Base-by-base conservation (phyloP, 2,329 filamentous ascomycete species). In the Trichoderma simmonsii region DNA sequence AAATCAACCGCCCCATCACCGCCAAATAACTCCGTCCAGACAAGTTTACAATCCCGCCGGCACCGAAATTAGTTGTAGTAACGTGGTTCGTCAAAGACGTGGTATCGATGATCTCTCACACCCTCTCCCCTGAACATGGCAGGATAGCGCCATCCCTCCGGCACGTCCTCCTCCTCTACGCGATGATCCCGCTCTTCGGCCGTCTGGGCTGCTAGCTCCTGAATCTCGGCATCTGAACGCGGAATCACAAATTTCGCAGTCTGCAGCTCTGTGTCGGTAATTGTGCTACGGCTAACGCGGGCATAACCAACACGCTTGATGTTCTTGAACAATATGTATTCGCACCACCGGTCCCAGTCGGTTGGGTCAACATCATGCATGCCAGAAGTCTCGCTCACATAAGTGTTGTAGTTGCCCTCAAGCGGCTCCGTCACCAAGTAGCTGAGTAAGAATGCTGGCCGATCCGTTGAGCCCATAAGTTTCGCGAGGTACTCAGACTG, bases 331-430 rank as follows among this genome's bases (percentile, higher is more conserved):
- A 99, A 85, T 75, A 99, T 98, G 82, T 99, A 99, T 85, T 99
- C 95, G 85, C 96, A 99, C 96, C 96, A 99, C 70, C 96, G 87
- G 81, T 99, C 96, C 94, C 94, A 97, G 80, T 99, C 96, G 3
- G 86, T 91, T 0, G 91, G 89, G 78, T 99, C 96, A 64, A 99
- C 96, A 78, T 99, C 96, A 78, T 93, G 91, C 96, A 99, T 99
- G 11, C 94, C 93, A 72, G 93, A 97, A 72, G 85, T 85, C 68
- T 94, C 88, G 71, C 93, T 93, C 28, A 98, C 96, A 77, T 97
- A 98, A 0, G 91, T 97, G 80, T 98, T 95, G 85, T 99, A 99
- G 80, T 99, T 99, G 73, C 96, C 96, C 83, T 97, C 85, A 6
- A 92, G 86, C 0, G 96, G 96, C 81, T 92, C 93, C 26, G 93